These are phyloP conservation scores for Solanum lycopersicoides DNA, from an alignment of 257 asterid species.

Conservation along the genomic window DNA sequence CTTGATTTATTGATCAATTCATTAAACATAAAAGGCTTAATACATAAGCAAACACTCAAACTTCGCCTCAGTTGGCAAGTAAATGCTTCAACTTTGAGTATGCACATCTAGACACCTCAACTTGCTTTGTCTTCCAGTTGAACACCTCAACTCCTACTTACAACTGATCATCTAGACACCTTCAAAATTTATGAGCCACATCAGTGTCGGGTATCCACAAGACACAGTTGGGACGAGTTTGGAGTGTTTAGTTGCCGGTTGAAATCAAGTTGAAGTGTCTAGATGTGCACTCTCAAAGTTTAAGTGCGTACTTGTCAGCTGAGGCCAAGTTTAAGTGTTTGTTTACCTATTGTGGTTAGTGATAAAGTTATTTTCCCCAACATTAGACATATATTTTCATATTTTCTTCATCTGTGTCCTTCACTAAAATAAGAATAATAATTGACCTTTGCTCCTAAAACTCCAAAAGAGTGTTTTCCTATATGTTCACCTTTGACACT, in stretches of 20 bases:
- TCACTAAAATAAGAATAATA: neutral
- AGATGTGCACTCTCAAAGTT: neutral
- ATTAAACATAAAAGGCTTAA: neutral
- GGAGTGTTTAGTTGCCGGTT: neutral
- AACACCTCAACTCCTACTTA: neutral
- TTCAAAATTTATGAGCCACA: neutral
- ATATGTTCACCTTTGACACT: neutral
- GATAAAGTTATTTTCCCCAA: neutral
- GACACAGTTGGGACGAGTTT: neutral
- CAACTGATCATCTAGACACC: neutral
- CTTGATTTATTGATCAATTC: neutral
- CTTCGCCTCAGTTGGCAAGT: neutral
- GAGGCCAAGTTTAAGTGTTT: neutral
- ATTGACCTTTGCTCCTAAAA: neutral
- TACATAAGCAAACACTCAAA: neutral
- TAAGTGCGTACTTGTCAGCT: rapidly evolving
- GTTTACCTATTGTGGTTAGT: neutral
- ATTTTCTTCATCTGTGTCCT: neutral
- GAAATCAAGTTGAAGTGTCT: neutral
- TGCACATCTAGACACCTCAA: neutral
- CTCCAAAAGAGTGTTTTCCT: neutral
- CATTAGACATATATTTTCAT: neutral
- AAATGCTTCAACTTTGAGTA: neutral
- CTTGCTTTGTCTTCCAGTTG: neutral
- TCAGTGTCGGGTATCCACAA: neutral